Evolutionary conservation across 139 green algal genomes (phyloP), one percentile per base, ranked within the genome.

Genomic region (Eudorina sp.): DNA sequence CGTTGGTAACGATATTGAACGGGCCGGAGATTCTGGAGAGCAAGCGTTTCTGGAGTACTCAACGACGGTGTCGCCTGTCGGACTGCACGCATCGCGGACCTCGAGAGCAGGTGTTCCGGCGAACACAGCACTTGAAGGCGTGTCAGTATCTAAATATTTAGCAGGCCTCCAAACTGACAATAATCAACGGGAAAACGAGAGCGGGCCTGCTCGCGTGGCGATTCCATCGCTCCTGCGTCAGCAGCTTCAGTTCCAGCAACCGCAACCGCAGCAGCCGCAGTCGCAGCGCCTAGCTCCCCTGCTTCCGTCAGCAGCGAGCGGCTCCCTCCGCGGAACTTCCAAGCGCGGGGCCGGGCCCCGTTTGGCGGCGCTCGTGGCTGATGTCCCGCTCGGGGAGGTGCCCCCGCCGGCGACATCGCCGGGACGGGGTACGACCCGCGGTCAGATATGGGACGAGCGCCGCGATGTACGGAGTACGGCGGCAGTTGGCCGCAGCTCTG

Each of bases 221-320:
- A n/a, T n/a, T n/a, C n/a, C 18, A 68, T 16, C 51, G 51, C 51
- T 16, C 51, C 51, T 13, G 13, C 13, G 13, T 58, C 16, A 21
- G 64, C 64, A 73, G 27, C 36, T 18, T 6, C 70, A 55, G 40
- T 29, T 38, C 21, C 38, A 40, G 40, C 73, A 81, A 45, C 43
- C 41, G 73, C 45, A 81, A 25, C 73, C 23, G 41, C 73, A 81
- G 27, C 73, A 81, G 38, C 31, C 51, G 51, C 66, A 75, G 66
- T 3, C 19, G 38, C 62, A 72, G 62, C 16, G 31, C n/a, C 21
- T 31, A 25, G 6, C 16, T 11, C 21, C 31, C 16, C 62, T 34
- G 31, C 11, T 34, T 31, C 62, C n/a, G 21, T 34, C 62, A 40
- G 19, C 62, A 72, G 31, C n/a, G n/a, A n/a, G n/a, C n/a, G n/a